Conservation (phyloP, 2,329 filamentous ascomycete genomes). For the Sclerotinia trifoliorum region DNA sequence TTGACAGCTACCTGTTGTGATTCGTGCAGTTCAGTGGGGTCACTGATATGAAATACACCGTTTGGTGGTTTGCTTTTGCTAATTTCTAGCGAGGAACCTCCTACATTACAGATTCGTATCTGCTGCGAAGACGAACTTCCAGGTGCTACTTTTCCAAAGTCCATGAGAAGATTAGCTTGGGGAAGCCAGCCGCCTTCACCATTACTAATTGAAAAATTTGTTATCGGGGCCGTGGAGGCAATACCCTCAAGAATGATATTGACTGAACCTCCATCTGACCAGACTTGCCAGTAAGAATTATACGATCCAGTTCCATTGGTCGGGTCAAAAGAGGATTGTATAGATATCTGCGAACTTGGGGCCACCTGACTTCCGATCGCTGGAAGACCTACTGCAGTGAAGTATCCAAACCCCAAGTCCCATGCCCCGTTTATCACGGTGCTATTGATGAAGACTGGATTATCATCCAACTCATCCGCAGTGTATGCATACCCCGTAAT, state of each 20-base stretch:
- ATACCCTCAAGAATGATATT: constrained; percentile 36
- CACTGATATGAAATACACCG: constrained; percentile 30
- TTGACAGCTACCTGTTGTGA: constrained; percentile 34
- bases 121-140: constrained; percentile 31
- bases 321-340: constrained; percentile 38
- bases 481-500: constrained; percentile 40
- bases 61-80: constrained; percentile 39
- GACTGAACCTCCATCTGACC: constrained; percentile 37
- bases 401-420: constrained; percentile 30
- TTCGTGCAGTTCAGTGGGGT: constrained; percentile 37
- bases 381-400: constrained; percentile 32
- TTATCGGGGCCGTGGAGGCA: constrained; percentile 37
- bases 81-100: constrained; percentile 38
- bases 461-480: constrained; percentile 33
- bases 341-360: constrained; percentile 31
- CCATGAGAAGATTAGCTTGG: constrained; percentile 28
- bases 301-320: constrained; percentile 37
- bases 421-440: constrained; percentile 34
- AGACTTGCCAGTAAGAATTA: constrained; percentile 37
- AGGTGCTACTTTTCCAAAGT: constrained; percentile 37
- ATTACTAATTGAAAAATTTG: constrained; percentile 38
- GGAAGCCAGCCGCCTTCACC: constrained; percentile 39
- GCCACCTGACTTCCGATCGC: constrained; percentile 35
- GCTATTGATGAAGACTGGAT: constrained; percentile 30
- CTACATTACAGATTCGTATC: constrained; percentile 39